Base-by-base conservation (phyloP, 2,329 filamentous ascomycete species). In the Bipolaris cookei region DNA sequence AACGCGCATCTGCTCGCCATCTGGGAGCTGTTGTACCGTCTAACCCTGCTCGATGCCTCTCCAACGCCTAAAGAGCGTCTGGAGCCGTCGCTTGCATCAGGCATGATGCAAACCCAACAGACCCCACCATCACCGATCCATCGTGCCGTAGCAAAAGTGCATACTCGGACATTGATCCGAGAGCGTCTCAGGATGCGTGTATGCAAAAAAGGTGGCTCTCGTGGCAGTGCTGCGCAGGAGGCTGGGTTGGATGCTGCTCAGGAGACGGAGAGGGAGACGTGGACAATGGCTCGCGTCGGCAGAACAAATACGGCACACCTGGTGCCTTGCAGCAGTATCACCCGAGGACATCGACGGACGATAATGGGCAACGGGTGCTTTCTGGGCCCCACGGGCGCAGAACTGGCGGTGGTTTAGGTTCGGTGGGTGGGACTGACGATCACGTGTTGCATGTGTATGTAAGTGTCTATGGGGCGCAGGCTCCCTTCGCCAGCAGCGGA, bases 131-230 rank as follows among this genome's bases (percentile, higher is more conserved):
- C 37, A 48, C 25, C 20, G 49, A 44, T 51, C 51, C 50, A 52
- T 67, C 61, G 64, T 65, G 47, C 53, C 63, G 66, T 61, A 64
- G 55, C 50, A 56, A 39, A 50, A 39, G 32, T 44, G 39, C 54
- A 25, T 28, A 44, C 39, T 43, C 42, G 37, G 52, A 51, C 46
- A 74, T 68, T 72, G 69, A 69, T 39, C 49, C 25, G 54, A 60
- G 49, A 53, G 38, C 61, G 71, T 71, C 65, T 68, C 69, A 70
- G 61, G 28, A 55, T 57, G 56, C 64, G 58, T 68, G 58, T 45
- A 45, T 56, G 42, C 42, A 34, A n/a, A 32, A 30, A 43, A 35
- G 41, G 49, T 35, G 37, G 30, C 35, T 48, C 43, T 42, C 30
- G 49, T 43, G 37, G 38, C 49, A 52, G 54, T 48, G 54, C 30